phyloP scores from a whole-genome alignment of 2,329 filamentous ascomycete genomes.

The Chaetomium olivaceum region DNA sequence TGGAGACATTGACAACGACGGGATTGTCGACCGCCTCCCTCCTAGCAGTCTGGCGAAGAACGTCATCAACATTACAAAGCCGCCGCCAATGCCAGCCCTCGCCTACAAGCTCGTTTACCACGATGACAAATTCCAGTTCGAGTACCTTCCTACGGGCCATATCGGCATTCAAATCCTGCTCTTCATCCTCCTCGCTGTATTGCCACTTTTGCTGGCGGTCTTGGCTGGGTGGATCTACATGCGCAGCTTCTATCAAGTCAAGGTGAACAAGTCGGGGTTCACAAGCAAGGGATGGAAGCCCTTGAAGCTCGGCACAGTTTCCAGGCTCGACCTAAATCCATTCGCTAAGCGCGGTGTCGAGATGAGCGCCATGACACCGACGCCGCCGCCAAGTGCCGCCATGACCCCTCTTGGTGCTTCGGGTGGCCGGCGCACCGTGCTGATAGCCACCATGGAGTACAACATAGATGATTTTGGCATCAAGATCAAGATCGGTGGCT shows the following conservation, averaged over 20 bases:
- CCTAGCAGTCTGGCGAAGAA: constrained; percentile 57
- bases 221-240: constrained; percentile 58
- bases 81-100: constrained; percentile 55
- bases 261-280: constrained; percentile 40
- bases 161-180: constrained; percentile 55
- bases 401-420: constrained; percentile 18
- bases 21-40: constrained; percentile 61
- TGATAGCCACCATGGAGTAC: constrained; percentile 72
- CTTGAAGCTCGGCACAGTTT: constrained; percentile 35
- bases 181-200: constrained; percentile 53
- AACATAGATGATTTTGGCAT: constrained; percentile 70
- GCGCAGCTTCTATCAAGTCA: constrained; percentile 61
- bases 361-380: constrained; percentile 29
- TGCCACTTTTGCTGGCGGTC: constrained; percentile 53
- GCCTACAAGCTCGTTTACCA: constrained; percentile 57
- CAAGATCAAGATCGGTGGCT: constrained; percentile 70
- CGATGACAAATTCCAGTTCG: constrained; percentile 55
- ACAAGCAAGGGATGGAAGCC: constrained; percentile 34
- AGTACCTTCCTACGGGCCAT: constrained; percentile 55
- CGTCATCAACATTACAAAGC: constrained; percentile 59
- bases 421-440: constrained; percentile 51
- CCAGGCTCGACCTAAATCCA: constrained; percentile 38
- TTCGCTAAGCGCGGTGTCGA: constrained; percentile 33
- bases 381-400: constrained; percentile 25
- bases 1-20: constrained; percentile 63